Evolutionary conservation across 441 rosid species (phyloP).

Genomic region (Populus hybrid): DNA sequence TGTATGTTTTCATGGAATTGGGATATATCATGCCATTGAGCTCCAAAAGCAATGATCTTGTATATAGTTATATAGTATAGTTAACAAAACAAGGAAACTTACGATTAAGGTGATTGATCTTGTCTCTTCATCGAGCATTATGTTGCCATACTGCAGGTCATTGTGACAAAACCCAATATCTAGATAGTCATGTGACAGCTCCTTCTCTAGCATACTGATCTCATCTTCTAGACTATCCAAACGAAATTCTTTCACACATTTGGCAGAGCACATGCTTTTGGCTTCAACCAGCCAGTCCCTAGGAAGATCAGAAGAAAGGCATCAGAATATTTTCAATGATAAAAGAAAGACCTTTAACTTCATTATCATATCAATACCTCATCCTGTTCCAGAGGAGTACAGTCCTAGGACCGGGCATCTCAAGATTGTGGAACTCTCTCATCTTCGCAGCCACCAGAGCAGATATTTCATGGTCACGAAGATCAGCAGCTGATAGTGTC

Average conservation of each 20-base stretch:
- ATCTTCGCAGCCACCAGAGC: constrained; percentile 66
- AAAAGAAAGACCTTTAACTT: neutral
- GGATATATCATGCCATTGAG: neutral
- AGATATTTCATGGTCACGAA: constrained; percentile 61
- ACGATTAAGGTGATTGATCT: constrained; percentile 74
- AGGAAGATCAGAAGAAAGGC: neutral
- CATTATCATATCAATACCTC: constrained; percentile 36
- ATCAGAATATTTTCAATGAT: neutral
- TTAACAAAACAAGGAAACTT: constrained; percentile 23
- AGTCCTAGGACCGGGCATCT: constrained; percentile 64
- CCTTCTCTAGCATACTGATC: constrained; percentile 51
- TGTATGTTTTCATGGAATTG: neutral
- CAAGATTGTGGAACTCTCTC: constrained; percentile 82
- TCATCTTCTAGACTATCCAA: constrained; percentile 59
- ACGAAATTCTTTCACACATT: constrained; percentile 50
- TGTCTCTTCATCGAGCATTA: constrained; percentile 91
- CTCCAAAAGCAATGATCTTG: neutral
- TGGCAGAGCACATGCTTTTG: constrained; percentile 43
- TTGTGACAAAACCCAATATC: constrained; percentile 88
- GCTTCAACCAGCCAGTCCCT: constrained; percentile 71
- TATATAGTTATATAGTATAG: neutral
- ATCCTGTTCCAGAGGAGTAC: constrained; percentile 72
- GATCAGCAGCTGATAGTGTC: constrained; percentile 89
- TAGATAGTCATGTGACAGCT: constrained; percentile 42
- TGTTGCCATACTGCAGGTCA: constrained; percentile 91